Base-by-base conservation (phyloP, 441 rosid genomes). In the Gossypium lobatum region DNA sequence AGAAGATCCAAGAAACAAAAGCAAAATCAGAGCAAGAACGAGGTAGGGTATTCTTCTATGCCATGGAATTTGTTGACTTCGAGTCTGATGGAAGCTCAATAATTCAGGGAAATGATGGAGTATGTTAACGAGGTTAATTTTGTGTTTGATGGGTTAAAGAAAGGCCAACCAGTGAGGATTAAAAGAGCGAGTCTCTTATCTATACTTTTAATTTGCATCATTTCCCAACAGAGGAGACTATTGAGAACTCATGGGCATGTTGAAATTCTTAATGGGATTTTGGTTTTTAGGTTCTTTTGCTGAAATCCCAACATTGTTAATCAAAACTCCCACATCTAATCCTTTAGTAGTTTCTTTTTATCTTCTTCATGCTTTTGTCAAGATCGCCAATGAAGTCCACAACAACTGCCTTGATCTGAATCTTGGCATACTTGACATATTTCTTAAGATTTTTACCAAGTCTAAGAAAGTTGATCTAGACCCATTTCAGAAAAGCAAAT, bases 81-180 rank as follows among this genome's bases (percentile, higher is more conserved):
- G 60, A 91, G 96, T 64, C 78, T 96, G 80, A 92, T 93, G 85
- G 98, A 95, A 86, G 89, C 98, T 4, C 98, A 95, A 87, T 97
- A 96, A 83, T 91, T 83, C 17, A 97, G 99, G n/a, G 97, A 93
- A 86, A 87, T 92, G 90, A 96, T 93, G 97, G 99, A 93, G 83
- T 91, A 92, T 71, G 91, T 91, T 21, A 98, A 96, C 58, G 97
- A 93, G 88, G 96, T 96, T 71, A 91, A 93, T 83, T 96, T 92
- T 59, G 93, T 96, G 42, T 91, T 92, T 63, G 99, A 92, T 77
- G 97, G 98, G 77, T 78, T 96, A 72, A 81, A 78, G 85, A 87
- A 83, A 55, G 97, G 92, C 3, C 94, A 91, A 73, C 97, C 90
- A 34, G 66, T 84, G 61, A 87, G 97, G 86, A 91, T 88, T 77